Evolutionary conservation across 306 rosid genomes (phyloP), one percentile per base, ranked within the genome.

Genomic region (Fagus sylvatica): DNA sequence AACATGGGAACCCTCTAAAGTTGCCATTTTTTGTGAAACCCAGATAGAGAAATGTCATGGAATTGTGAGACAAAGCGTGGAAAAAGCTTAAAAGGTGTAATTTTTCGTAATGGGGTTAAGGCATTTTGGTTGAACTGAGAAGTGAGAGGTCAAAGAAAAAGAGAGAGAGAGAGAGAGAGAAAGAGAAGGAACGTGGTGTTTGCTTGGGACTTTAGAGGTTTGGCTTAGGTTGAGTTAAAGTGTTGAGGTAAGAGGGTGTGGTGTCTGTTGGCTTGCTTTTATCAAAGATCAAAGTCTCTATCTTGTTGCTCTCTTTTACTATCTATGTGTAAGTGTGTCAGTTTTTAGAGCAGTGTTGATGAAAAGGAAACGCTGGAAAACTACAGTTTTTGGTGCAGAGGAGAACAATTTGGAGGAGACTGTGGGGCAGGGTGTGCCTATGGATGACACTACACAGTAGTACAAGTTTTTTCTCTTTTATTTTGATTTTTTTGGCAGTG

Each of bases 201-300:
- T 5, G 41, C 28, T 40, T 5, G 30, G 39, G 59, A 46, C 34
- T 34, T 17, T 37, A 0, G 51, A 9, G 19, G 40, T 79, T 77
- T 69, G 69, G 80, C 55, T 76, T 61, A 15, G 42, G 79, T 77
- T 73, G 69, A 79, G 64, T 75, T 60, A 28, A 48, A 37, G 30
- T 12, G 48, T 39, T 36, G 53, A 43, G 74, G 76, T n/a, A 8
- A 15, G 86, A 40, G 17, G 46, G 22, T 39, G 71, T 56, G 53
- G 67, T 43, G 40, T 36, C 43, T 41, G 80, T 39, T 53, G 61
- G 66, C 70, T 40, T 22, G 43, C 49, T 40, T 64, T 41, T 33
- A 36, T 67, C 75, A 59, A 67, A 72, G 48, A 82, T 68, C 72
- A 39, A 59, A 48, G 68, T 34, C 48, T 72, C 46, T 54, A 68